A percentile compares a stretch with the other conserved stretches of the same genome.
Evolutionary conservation across 2,329 filamentous ascomycete species (phyloP).

Genomic region (Fusarium fujikuroi): DNA sequence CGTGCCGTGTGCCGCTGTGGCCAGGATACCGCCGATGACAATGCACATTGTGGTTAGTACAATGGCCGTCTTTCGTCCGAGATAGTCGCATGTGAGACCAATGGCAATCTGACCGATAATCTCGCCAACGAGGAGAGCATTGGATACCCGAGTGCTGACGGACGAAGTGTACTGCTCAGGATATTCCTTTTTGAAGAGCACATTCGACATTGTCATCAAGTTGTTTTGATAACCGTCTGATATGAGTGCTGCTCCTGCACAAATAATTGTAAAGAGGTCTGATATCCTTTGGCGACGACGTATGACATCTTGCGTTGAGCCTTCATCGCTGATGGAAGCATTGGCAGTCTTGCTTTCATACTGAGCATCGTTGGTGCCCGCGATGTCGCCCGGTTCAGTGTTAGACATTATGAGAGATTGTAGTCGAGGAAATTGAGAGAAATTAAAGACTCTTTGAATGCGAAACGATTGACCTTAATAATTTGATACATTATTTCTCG

Average conservation of each 20-base stretch:
- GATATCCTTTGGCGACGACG: neutral
- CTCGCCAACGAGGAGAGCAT: neutral
- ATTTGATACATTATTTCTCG: neutral
- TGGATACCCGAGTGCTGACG: neutral
- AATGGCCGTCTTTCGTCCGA: neutral
- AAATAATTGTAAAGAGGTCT: neutral
- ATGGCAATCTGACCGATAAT: neutral
- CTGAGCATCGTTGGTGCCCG: neutral
- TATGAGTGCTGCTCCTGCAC: neutral
- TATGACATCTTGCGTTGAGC: neutral
- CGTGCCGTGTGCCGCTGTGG: neutral
- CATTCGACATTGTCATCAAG: neutral
- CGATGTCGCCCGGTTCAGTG: neutral
- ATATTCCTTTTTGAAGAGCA: neutral
- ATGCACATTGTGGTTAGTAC: neutral
- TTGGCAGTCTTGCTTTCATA: neutral
- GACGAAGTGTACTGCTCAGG: neutral
- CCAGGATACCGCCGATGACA: neutral
- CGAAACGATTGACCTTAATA: neutral
- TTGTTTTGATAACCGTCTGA: neutral
- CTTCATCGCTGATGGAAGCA: neutral
- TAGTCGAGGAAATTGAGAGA: neutral
- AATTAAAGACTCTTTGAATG: neutral
- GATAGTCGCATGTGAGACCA: neutral
- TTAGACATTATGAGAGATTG: neutral